Conservation (phyloP, 805 yeast genomes). For the Nakazawaea siamensis region DNA sequence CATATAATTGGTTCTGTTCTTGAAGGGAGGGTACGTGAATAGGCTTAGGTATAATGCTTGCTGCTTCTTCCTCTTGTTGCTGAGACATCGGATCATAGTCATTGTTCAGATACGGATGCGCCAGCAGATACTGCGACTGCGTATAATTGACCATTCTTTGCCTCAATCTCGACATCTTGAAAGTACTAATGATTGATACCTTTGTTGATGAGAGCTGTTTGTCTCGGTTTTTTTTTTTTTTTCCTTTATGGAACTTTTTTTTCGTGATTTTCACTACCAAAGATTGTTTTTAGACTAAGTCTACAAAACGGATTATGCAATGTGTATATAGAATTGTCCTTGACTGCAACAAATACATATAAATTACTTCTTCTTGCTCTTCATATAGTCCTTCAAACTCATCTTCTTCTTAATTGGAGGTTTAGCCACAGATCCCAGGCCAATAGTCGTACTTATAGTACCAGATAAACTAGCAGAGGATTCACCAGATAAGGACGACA, state of each 20-base stretch:
- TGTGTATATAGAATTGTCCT: too few relatives aligned
- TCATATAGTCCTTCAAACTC: conserved; percentile 70
- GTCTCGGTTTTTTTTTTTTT: too few relatives aligned
- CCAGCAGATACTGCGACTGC: neutral
- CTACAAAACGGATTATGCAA: too few relatives aligned
- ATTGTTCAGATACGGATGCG: conserved; percentile 1
- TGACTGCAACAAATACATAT: too few relatives aligned
- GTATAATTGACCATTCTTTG: conserved; percentile 6
- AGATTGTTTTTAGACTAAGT: too few relatives aligned
- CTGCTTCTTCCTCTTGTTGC: conserved; percentile 10
- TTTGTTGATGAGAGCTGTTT: too few relatives aligned
- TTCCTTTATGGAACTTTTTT: too few relatives aligned
- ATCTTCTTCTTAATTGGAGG: conserved; percentile 38
- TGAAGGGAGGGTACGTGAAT: conserved; percentile 22
- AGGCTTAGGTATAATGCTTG: conserved; percentile 15
- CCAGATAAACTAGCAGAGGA: conserved; percentile 12
- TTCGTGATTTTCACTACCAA: too few relatives aligned
- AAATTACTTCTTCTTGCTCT: conserved; percentile 28
- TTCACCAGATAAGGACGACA: conserved; percentile 8
- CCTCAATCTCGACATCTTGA: too few relatives aligned
- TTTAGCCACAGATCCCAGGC: neutral
- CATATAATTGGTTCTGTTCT: conserved; percentile 24
- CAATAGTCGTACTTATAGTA: conserved; percentile 10
- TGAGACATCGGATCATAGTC: conserved; percentile 7
- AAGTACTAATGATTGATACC: too few relatives aligned